Conservation (phyloP, 1,284 basidiomycete genomes). For the Ustilago shanxiensis region DNA sequence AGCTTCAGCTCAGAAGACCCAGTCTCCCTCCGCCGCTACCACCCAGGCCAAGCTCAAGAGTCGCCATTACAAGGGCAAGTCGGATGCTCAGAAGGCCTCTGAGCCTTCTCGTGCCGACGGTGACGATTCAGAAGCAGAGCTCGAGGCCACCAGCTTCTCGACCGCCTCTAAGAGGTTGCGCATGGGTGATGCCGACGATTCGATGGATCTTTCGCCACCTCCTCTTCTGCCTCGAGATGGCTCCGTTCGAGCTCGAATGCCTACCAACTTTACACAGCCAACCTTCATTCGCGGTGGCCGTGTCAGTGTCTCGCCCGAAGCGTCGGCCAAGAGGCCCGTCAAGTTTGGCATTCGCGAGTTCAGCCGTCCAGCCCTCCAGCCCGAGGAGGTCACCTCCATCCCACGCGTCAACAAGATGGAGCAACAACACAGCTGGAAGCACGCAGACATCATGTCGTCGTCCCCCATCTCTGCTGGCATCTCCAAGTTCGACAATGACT, state of each 20-base stretch:
- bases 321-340: conserved; percentile 31
- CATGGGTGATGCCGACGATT: conserved; percentile 21
- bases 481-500: conserved; percentile 35
- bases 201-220: conserved; percentile 44
- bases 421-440: conserved; percentile 18
- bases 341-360: conserved; percentile 30
- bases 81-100: conserved; percentile 14
- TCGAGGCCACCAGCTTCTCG: conserved; percentile 2
- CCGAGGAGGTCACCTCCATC: conserved; percentile 6
- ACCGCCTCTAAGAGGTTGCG: conserved; percentile 29
- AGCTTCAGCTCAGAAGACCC: conserved; percentile 18
- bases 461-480: conserved; percentile 41
- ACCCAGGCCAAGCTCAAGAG: conserved; percentile 29
- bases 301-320: conserved; percentile 51
- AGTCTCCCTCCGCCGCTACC: conserved; percentile 14
- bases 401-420: conserved; percentile 16
- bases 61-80: conserved; percentile 29
- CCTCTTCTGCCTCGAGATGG: conserved; percentile 52
- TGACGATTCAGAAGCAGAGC: conserved; percentile 42
- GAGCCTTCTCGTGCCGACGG: not conserved
- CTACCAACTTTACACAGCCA: conserved; percentile 43
- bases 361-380: conserved; percentile 9
- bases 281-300: conserved; percentile 52
- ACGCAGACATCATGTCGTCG: conserved; percentile 31
- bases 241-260: conserved; percentile 33